Conservation (phyloP, 2,329 filamentous ascomycete genomes). For the Exophiala bonariae region DNA sequence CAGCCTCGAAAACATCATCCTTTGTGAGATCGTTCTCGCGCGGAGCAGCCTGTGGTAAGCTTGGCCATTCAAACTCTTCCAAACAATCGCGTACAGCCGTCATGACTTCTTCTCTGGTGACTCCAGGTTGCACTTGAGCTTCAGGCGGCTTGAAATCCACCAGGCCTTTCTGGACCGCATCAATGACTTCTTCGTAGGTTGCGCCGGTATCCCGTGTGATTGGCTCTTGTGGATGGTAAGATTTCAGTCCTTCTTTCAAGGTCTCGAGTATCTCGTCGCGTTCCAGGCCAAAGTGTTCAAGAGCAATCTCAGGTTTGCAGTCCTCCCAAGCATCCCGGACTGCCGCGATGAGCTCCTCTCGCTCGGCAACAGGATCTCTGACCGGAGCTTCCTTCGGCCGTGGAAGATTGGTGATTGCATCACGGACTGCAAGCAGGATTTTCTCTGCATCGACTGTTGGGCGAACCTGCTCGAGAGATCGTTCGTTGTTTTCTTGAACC, state of each 20-base stretch:
- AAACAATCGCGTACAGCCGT: constrained; percentile 82
- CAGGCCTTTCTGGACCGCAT: constrained; percentile 81
- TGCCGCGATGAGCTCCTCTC: constrained; percentile 82
- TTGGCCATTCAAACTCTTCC: constrained; percentile 76
- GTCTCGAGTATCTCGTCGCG: constrained; percentile 86
- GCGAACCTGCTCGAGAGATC: constrained; percentile 63
- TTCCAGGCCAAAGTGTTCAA: constrained; percentile 87
- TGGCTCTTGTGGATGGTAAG: constrained; percentile 57
- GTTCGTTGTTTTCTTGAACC: constrained; percentile 71
- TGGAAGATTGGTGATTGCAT: constrained; percentile 61
- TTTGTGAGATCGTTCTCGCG: constrained; percentile 49
- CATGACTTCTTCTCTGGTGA: constrained; percentile 81
- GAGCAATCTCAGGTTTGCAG: constrained; percentile 89
- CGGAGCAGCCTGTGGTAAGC: constrained; percentile 24
- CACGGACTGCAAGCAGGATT: constrained; percentile 80
- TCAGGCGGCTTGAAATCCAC: constrained; percentile 76
- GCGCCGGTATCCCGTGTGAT: constrained; percentile 54
- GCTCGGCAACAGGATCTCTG: constrained; percentile 58
- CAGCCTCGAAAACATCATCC: constrained; percentile 59
- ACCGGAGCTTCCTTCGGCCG: constrained; percentile 60
- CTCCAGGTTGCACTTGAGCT: constrained; percentile 61
- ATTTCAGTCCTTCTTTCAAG: constrained; percentile 78
- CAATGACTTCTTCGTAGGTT: constrained; percentile 80
- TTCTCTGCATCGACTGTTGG: constrained; percentile 75
- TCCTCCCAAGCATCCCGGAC: constrained; percentile 90